Base-by-base conservation (phyloP, 495 filamentous ascomycete species). In the Xylaria telfairii region DNA sequence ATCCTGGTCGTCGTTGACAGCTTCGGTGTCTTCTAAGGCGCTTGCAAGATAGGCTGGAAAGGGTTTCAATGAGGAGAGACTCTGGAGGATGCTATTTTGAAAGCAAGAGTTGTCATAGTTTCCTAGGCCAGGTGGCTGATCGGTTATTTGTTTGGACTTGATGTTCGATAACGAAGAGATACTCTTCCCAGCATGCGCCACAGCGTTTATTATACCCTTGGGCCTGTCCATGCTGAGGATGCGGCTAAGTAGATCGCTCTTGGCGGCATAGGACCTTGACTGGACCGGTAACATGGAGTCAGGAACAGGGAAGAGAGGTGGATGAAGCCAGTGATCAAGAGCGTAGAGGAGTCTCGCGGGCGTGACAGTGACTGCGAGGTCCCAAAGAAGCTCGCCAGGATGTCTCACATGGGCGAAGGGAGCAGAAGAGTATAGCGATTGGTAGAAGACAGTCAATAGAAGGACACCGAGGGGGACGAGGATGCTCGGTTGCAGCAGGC, bases 51-150 rank as follows among this genome's bases (percentile, higher is more conserved):
- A 83, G 56, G 82, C 68, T 60, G 84, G 82, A 19, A 97, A 81
- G 5, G 89, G 83, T 26, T 85, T 82, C 54, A 98, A 86, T 7
- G 94, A 92, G 6, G 95, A 91, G 46, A 98, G 84, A 15, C 91
- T 91, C 78, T 98, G 92, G 28, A 98, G 89, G 24, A 98, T 92
- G 71, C 95, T 97, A 77, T 99, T 99, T 82, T 98, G 95, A 77
- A 96, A 99, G 80, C 96, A 99, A 1, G 93, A 97, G 75, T 97
- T 97, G 79, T 97, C 90, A 83, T 88, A 91, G 76, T 99, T 99
- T 21, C 93, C 93, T 39, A 98, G 79, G 0, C 96, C 96, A 5
- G 93, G 87, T 2, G 93, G 93, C 34, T 61, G 87, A 76, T 84
- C 76, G 7, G 44, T 68, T 56, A 17, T 68, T 63, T 17, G 63